Evolutionary conservation across 2,329 filamentous ascomycete genomes (phyloP).

Genomic region (Paraphoma chrysanthemicola): DNA sequence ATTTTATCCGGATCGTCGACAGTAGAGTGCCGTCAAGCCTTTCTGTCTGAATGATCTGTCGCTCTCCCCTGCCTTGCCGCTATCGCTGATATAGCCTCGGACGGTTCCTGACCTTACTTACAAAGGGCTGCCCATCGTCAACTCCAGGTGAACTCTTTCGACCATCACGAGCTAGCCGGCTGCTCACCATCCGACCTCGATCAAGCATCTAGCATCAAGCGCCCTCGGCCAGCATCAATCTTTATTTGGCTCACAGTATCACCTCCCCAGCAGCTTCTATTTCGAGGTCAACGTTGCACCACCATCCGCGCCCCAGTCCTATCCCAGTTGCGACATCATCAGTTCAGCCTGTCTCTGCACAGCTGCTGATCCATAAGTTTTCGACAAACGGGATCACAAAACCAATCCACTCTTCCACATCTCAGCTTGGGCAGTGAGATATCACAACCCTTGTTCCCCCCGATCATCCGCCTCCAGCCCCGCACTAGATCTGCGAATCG

Average conservation of each 20-base stretch:
- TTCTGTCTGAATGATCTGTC: conserved; percentile 48
- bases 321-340: conserved; percentile 41
- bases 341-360: conserved; percentile 44
- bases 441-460: conserved; percentile 28
- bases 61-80: conserved; percentile 41
- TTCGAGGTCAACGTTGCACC: conserved; percentile 43
- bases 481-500: conserved; percentile 39
- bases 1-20: conserved; percentile 51
- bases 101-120: conserved; percentile 43
- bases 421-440: conserved; percentile 30
- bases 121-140: conserved; percentile 41
- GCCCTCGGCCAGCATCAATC: conserved; percentile 31
- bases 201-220: conserved; percentile 23
- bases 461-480: conserved; percentile 43
- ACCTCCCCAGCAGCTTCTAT: conserved; percentile 40
- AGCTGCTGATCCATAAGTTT: conserved; percentile 35
- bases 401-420: conserved; percentile 30
- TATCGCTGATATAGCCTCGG: conserved; percentile 48
- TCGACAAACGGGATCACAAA: conserved; percentile 26
- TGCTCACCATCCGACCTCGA: conserved; percentile 30
- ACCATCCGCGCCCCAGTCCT: conserved; percentile 42
- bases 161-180: conserved; percentile 37
- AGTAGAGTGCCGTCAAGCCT: conserved; percentile 50
- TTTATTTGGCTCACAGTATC: conserved; percentile 39
- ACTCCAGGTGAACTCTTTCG: conserved; percentile 32